These are phyloP conservation scores for Gymnopilus dilepis DNA, from an alignment of 768 basidiomycete genomes.

Conservation along the genomic window DNA sequence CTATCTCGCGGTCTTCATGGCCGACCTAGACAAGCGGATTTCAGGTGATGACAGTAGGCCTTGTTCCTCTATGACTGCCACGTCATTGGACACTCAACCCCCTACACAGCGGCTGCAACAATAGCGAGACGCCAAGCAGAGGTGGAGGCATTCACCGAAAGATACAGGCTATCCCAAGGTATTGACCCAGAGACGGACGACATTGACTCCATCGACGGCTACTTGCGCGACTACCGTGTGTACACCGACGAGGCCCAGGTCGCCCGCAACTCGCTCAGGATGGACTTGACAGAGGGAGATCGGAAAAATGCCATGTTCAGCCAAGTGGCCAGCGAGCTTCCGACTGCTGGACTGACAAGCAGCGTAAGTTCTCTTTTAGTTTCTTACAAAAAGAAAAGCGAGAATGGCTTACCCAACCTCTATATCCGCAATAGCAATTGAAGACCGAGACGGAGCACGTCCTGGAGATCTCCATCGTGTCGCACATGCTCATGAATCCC, in stretches of 20 bases:
- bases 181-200: neutral
- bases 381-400: neutral
- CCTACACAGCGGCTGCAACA: neutral
- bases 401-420: neutral
- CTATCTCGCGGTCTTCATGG: neutral
- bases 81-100: neutral
- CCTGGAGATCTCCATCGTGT: neutral
- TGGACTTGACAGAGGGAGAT: neutral
- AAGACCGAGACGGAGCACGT: neutral
- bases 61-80: neutral
- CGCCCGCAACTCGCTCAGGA: neutral
- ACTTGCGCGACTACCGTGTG: neutral
- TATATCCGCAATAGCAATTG: neutral
- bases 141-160: neutral
- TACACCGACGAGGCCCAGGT: neutral
- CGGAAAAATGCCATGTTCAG: neutral
- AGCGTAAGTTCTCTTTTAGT: neutral
- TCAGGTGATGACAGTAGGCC: neutral
- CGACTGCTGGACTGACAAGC: neutral
- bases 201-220: conserved; percentile 1
- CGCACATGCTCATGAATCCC: neutral
- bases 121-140: neutral
- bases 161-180: neutral
- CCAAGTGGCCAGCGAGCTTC: neutral
- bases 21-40: neutral